phyloP scores from a whole-genome alignment of 139 green algal species.

The Micractinium conductrix region DNA sequence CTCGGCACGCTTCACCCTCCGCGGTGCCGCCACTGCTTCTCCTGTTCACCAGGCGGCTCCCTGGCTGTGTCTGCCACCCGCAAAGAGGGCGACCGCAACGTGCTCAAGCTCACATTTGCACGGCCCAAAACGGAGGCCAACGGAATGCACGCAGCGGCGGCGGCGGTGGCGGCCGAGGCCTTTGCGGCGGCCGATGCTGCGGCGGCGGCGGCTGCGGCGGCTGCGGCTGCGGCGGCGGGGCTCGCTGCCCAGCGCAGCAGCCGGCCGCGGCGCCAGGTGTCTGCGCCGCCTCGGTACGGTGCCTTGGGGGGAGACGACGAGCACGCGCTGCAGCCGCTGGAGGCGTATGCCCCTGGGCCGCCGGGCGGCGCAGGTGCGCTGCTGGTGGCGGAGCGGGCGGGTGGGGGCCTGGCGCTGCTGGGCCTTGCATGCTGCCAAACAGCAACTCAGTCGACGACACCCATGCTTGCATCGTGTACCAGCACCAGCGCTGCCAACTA shows the following conservation, averaged over 20 bases:
- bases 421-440: neutral
- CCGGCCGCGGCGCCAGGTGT: no score
- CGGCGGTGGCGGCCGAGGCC: neutral
- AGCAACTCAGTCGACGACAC: neutral
- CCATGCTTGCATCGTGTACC: neutral
- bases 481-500: neutral
- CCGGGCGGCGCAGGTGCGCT: conserved; percentile 11
- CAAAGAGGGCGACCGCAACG: conserved; percentile 20
- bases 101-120: conserved; percentile 32
- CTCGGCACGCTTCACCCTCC: no score
- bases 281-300: conserved; percentile 1
- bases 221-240: no score
- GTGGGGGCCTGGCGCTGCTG: no score
- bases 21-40: no score
- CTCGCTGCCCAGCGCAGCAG: neutral
- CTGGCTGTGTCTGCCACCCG: neutral
- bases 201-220: neutral
- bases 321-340: conserved; percentile 60
- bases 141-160: neutral
- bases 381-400: no score
- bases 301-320: conserved; percentile 41
- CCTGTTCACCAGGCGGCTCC: neutral
- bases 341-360: conserved; percentile 52
- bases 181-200: neutral
- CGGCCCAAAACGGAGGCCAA: neutral